Evolutionary conservation across 2,329 filamentous ascomycete species (phyloP), one percentile per base, ranked within the genome.

Genomic region (Cordyceps tenuipes): DNA sequence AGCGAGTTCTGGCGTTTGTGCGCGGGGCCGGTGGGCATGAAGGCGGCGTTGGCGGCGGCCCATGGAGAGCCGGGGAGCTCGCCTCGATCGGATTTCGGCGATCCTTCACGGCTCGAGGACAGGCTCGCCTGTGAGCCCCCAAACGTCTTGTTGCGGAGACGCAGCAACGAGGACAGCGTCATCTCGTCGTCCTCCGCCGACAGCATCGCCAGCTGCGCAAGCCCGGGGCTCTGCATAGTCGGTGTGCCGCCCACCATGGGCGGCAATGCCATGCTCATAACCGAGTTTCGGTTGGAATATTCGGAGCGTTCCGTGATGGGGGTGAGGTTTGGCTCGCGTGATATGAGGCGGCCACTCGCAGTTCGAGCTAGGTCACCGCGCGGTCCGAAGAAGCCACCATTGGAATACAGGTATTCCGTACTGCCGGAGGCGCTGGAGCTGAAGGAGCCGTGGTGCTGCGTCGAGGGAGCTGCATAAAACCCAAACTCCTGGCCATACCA

Each of bases 401-500:
- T 89, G 15, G 85, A 82, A 66, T 88, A 89, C 59, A 88, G 76
- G 44, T 79, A 80, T 8, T 76, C 70, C 43, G 75, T 75, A 13
- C 21, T 23, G 43, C 68, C 52, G 6, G 68, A 64, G 6, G 61
- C 50, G 21, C 62, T 75, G 7, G 78, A 74, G 44, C 76, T 76
- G 59, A 76, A 75, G 34, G 75, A 76, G 21, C 77, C 79, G 51
- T 78, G 71, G 44, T 72, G 73, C 12, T 75, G 71, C 17, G 70
- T 70, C 5, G 74, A 65, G 0, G 83, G 82, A 1, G 79, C 77
- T 1, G 92, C 91, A 71, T 96, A 99, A 72, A 99, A 99, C 0
- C 91, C 92, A 69, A 99, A 99, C 71, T 99, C 94, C 66, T 91
- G 88, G 0, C 94, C 94, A 69, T 99, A 99, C 77, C 94, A 95